Evolutionary conservation across 2,329 filamentous ascomycete genomes (phyloP).

Genomic region (Microcera coccophila): DNA sequence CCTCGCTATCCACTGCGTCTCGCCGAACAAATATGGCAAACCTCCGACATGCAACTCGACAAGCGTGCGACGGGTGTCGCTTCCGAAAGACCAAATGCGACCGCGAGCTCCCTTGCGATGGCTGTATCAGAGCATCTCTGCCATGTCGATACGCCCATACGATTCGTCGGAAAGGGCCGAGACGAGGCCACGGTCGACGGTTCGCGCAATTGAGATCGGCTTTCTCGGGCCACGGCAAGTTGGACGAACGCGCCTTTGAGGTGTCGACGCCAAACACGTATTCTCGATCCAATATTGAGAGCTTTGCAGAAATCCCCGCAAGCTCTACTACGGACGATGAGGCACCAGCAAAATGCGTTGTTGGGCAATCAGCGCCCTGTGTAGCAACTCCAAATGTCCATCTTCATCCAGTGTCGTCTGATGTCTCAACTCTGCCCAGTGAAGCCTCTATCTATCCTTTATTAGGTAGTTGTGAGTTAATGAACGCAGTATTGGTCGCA

Average conservation of each 20-base stretch:
- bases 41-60: background rate
- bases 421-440: too few relatives aligned
- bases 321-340: too few relatives aligned
- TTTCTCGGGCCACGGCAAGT: constrained; percentile 9
- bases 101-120: constrained; percentile 17
- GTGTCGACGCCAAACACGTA: constrained; percentile 12
- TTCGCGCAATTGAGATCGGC: constrained; percentile 17
- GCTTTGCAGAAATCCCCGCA: too few relatives aligned
- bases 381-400: too few relatives aligned
- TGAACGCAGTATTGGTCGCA: background rate
- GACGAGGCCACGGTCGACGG: constrained; percentile 18
- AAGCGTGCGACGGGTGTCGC: constrained; percentile 16
- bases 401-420: too few relatives aligned
- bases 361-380: too few relatives aligned
- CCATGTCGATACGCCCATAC: constrained; percentile 17
- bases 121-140: constrained; percentile 13
- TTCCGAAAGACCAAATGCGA: constrained; percentile 26
- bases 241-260: constrained; percentile 8
- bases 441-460: too few relatives aligned
- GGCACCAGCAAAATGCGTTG: too few relatives aligned
- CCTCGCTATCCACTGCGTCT: too few relatives aligned
- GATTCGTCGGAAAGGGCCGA: constrained; percentile 16
- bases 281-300: constrained; percentile 12
- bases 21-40: background rate
- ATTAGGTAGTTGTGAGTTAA: background rate